phyloP scores from a whole-genome alignment of 139 green algal genomes.

The Picochlorum sp. region DNA sequence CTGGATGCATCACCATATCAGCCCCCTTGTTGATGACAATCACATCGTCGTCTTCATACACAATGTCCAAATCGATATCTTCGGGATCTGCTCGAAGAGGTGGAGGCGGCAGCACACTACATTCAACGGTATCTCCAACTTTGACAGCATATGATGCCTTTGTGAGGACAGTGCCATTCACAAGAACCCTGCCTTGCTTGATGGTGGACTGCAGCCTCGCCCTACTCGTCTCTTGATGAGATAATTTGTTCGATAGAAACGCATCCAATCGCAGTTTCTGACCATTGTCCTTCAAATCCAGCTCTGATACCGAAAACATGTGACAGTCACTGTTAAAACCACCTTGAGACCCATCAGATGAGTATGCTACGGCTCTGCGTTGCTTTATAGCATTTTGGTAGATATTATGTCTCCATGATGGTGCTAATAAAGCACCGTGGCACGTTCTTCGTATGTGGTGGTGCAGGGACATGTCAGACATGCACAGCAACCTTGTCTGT shows the following conservation, averaged over 20 bases:
- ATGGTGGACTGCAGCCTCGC: slow-evolving; percentile 57
- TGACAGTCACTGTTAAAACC: neutral
- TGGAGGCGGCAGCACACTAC: slow-evolving; percentile 35
- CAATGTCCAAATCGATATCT: slow-evolving; percentile 75
- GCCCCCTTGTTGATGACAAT: slow-evolving; percentile 90
- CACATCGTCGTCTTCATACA: slow-evolving; percentile 87
- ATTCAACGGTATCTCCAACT: slow-evolving; percentile 55
- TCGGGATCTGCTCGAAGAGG: slow-evolving; percentile 55
- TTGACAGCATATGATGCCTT: slow-evolving; percentile 43
- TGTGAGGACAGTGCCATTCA: slow-evolving; percentile 45
- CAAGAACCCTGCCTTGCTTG: slow-evolving; percentile 40
- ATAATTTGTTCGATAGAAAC: slow-evolving; percentile 39
- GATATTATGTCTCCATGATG: too few relatives aligned
- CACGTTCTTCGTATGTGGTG: too few relatives aligned
- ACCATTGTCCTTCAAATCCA: neutral
- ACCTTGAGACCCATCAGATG: neutral
- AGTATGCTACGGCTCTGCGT: too few relatives aligned
- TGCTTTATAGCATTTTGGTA: too few relatives aligned
- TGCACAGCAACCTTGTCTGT: too few relatives aligned
- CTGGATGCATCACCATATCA: slow-evolving; percentile 88
- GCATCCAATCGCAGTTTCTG: slow-evolving; percentile 41
- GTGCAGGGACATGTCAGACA: too few relatives aligned
- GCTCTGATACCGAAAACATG: neutral
- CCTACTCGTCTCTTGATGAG: slow-evolving; percentile 33
- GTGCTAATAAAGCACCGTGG: too few relatives aligned